These are phyloP conservation scores for Cetradonia linearis DNA, from an alignment of 495 filamentous ascomycete genomes.

Conservation along the genomic window DNA sequence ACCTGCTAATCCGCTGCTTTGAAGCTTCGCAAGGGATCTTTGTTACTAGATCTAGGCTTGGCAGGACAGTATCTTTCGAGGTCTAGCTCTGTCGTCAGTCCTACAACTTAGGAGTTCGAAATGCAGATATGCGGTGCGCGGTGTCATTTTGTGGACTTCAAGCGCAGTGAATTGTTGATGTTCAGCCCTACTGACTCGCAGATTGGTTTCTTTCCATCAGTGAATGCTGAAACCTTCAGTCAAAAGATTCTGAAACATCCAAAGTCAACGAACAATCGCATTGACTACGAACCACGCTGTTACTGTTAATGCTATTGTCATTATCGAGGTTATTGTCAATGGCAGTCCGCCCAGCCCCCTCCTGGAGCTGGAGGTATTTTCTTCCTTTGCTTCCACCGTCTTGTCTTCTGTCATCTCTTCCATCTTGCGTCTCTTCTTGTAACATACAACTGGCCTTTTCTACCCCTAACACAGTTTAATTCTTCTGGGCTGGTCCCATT, in stretches of 20 bases:
- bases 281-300: not conserved
- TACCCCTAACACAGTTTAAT: not conserved
- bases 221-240: not conserved
- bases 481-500: not conserved
- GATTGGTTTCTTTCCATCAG: not conserved
- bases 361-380: not conserved
- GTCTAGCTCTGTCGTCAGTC: too few species aligned
- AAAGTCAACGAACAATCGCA: not conserved
- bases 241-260: not conserved
- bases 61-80: too few species aligned
- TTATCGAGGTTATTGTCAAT: not conserved
- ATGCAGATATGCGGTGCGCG: not conserved
- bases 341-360: not conserved
- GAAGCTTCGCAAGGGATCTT: too few species aligned
- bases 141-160: not conserved
- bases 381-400: not conserved
- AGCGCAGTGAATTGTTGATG: not conserved
- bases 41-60: too few species aligned
- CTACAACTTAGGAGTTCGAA: not conserved
- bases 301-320: conserved; percentile 3
- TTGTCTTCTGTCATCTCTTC: not conserved
- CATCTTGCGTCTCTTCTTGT: not conserved
- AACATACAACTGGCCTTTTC: not conserved
- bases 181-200: not conserved
- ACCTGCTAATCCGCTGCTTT: too few species aligned